These are phyloP conservation scores for Alternaria alternata DNA, from an alignment of 2,329 filamentous ascomycete species.

Conservation along the genomic window DNA sequence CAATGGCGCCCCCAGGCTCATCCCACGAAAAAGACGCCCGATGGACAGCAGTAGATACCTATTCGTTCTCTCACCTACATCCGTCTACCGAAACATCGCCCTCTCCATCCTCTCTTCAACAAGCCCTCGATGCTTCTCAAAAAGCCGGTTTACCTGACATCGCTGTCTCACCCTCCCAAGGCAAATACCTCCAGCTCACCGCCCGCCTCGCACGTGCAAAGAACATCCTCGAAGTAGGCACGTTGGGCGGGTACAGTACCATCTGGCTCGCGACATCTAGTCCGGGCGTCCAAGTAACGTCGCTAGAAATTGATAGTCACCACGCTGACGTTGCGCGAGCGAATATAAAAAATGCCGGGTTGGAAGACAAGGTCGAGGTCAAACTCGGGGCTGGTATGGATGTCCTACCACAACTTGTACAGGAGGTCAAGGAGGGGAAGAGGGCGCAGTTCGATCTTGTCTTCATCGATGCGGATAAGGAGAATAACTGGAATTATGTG, in stretches of 20 bases:
- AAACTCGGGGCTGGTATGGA: conserved; percentile 57
- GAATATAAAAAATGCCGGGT: conserved; percentile 54
- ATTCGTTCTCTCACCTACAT: conserved; percentile 47
- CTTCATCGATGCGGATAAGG: conserved; percentile 64
- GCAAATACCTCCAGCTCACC: conserved; percentile 47
- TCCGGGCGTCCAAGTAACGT: conserved; percentile 56
- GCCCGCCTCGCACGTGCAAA: conserved; percentile 38
- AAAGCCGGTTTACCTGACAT: conserved; percentile 45
- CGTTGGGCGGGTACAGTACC: conserved; percentile 62
- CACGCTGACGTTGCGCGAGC: conserved; percentile 58
- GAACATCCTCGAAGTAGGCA: conserved; percentile 62
- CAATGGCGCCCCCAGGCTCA: conserved; percentile 14
- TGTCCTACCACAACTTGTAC: conserved; percentile 51
- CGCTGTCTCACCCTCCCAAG: conserved; percentile 45
- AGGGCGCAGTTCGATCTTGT: conserved; percentile 58
- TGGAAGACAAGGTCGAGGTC: conserved; percentile 56
- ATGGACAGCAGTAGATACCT: conserved; percentile 53
- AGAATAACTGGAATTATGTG: conserved; percentile 61
- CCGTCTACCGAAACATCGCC: conserved; percentile 32
- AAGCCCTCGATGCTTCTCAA: conserved; percentile 31
- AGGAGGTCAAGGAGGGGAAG: conserved; percentile 52
- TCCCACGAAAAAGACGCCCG: conserved; percentile 42
- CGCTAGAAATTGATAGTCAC: conserved; percentile 59
- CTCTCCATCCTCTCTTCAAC: conserved; percentile 35
- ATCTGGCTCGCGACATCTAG: conserved; percentile 60